Base-by-base conservation (phyloP, 2,329 filamentous ascomycete genomes). In the Colletotrichum paranaense region DNA sequence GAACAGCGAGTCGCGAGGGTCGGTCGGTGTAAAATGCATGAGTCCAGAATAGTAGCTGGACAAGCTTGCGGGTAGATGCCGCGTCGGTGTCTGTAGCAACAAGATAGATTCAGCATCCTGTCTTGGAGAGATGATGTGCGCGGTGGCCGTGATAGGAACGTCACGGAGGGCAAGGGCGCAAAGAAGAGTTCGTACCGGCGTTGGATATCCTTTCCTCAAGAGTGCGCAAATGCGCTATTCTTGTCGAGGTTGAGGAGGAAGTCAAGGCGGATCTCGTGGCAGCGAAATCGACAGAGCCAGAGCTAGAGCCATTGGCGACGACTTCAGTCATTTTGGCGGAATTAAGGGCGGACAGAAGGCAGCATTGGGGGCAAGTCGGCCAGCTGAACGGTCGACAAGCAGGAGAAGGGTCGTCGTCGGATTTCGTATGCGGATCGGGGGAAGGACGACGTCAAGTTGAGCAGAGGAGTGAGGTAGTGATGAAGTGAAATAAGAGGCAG, bases 21-120 rank as follows among this genome's bases (percentile, higher is more conserved):
- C 95, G 92, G 84, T 99, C 97, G 82, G 92, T 86, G 83, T 98
- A 99, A 77, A 93, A 91, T 74, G 94, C 90, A 80, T 98, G 95
- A 64, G 95, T 98, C 81, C 91, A 91, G 84, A 98, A 96, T 38
- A 99, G 90, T 42, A 95, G 86, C 74, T 91, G 88, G 75, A 97
- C 85, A 65, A 97, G 82, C 72, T 83, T 81, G 63, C 87, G 83
- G 68, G 90, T 83, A 65, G 88, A 82, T 58, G 86, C 81, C 81
- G 83, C 80, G 71, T 88, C 85, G 78, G 88, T 81, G 73, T 84
- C 88, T 88, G 76, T 53, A 75, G 69, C 19, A 49, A 26, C 38
- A 57, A 73, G 35, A 49, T 42, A n/a, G 28, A 22, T 68, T 76
- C 30, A 75, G 69, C 60, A 62, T 58, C 16, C 28, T 28, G n/a